phyloP scores from a whole-genome alignment of 2,329 filamentous ascomycete genomes.

The Ilyonectria robusta region DNA sequence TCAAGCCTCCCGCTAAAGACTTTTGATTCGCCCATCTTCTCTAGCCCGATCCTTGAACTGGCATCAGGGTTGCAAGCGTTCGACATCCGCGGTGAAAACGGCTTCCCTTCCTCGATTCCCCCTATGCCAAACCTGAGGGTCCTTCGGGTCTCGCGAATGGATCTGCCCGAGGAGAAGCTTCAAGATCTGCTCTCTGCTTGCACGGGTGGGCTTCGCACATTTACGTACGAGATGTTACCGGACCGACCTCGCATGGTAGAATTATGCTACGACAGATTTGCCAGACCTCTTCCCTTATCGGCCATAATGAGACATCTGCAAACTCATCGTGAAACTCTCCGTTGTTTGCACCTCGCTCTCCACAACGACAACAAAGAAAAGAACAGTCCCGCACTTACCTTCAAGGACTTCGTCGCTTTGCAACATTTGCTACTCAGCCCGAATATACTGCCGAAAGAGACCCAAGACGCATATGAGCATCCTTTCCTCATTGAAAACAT shows the following conservation, averaged over 20 bases:
- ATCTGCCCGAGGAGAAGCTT: background rate
- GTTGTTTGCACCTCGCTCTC: conserved; percentile 13
- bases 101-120: background rate
- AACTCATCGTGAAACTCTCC: conserved; percentile 3
- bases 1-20: background rate
- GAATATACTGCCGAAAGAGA: background rate
- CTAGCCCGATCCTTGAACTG: background rate
- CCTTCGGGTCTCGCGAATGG: background rate
- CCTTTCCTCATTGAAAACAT: background rate
- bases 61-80: conserved; percentile 15
- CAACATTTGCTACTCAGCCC: conserved; percentile 14
- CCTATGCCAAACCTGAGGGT: conserved; percentile 15
- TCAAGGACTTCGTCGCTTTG: conserved; percentile 5
- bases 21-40: background rate
- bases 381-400: background rate
- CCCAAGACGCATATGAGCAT: background rate
- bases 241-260: too few species aligned
- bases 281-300: too few species aligned
- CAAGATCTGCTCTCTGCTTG: background rate
- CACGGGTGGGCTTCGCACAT: background rate
- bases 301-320: background rate
- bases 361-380: background rate
- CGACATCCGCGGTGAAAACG: background rate
- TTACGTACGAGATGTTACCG: conserved; percentile 4
- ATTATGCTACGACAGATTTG: too few species aligned